Evolutionary conservation across 1,139 yeast species (phyloP), one percentile per base, ranked within the genome.

Genomic region (Suhomyces ambrosiae): DNA sequence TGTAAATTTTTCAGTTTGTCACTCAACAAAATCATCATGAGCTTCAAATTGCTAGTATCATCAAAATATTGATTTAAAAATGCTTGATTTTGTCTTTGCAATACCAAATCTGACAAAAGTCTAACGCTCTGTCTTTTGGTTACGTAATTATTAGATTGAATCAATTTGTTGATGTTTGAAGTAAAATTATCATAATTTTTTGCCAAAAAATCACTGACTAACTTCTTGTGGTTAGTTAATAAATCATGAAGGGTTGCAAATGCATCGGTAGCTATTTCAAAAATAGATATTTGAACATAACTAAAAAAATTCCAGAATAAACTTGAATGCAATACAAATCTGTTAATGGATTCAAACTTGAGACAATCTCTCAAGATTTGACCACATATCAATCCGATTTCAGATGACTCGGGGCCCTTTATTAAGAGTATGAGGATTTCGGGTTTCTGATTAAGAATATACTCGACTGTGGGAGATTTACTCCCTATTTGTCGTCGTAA

Each of bases 1-100:
- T 89, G 96, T 43, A 92, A 72, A 58, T 89, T 90, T 52, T 85
- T 86, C 52, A 95, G 89, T 60, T 85, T 86, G 57, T 92, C 97
- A 46, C 94, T 84, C 49, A 92, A 68, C 42, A 89, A 65, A 26
- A 86, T 74, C 98, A 92, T 92, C 28, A 88, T 79, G 39, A 88
- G 65, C 59, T 92, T 90, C 50, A 92, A 68, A 54, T 89, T 90
- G 37, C 80, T 87, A 1, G 94, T 80, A 40, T 85, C 84, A 50
- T 82, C 86, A 44, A 89, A 87, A 58, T 89, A 92, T 29, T 73
- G 71, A 24, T 84, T 78, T 80, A 92, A 82, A 49, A 87, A 78
- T 34, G 64, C 68, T 53, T 80, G 86, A 61, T 89, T 87, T 27
- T 82, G 74, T 46, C 90, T 75, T 41, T 80, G 80, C 41, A 87